Base-by-base conservation (phyloP, 2,329 filamentous ascomycete species). In the Xylariomycetidae sp. region DNA sequence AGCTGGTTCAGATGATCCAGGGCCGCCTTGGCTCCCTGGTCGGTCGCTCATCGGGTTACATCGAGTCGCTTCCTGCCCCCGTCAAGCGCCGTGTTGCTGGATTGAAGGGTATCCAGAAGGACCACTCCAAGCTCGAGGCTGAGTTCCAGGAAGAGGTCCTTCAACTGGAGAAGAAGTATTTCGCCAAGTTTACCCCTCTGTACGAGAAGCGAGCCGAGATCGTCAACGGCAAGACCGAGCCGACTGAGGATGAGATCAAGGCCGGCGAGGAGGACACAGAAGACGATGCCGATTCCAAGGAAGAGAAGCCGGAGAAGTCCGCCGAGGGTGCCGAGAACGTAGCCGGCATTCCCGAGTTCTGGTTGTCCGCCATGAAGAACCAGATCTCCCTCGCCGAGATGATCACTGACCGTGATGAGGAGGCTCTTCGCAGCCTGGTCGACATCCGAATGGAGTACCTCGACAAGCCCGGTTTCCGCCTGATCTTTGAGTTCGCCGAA, bases 311-410 rank as follows among this genome's bases (percentile, higher is more conserved):
- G 43, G 64, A 70, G 45, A 69, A 76, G 48, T 57, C 70, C 28
- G 61, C 67, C 37, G 67, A 74, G 43, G 59, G 67, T 20, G 61
- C 65, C 38, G 56, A 70, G 43, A 61, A 70, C 35, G 65, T 82
- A 46, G 72, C 79, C 54, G 92, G 92, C 63, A 95, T 98, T 44
- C 92, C 92, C 44, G 92, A 98, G 67, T 98, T 98, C 76, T 98
- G 92, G 92, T 75, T 98, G 31, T 95, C 90, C 42, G 90, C 93
- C 51, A 96, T 98, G 90, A 98, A 98, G 77, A 98, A 98, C 73
- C 90, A 95, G 63, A 79, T 92, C 54, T 94, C 89, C 19, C 80
- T 98, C 36, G 87, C 90, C 36, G 93, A 98, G 67, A 95, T 95
- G 79, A 95, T 98, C 61, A 98, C 92, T 54, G 92, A 96, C 54